A percentile compares a stretch with the other conserved stretches of the same genome.
phyloP scores from a whole-genome alignment of 2,329 filamentous ascomycete species.

The Monilinia polystroma region DNA sequence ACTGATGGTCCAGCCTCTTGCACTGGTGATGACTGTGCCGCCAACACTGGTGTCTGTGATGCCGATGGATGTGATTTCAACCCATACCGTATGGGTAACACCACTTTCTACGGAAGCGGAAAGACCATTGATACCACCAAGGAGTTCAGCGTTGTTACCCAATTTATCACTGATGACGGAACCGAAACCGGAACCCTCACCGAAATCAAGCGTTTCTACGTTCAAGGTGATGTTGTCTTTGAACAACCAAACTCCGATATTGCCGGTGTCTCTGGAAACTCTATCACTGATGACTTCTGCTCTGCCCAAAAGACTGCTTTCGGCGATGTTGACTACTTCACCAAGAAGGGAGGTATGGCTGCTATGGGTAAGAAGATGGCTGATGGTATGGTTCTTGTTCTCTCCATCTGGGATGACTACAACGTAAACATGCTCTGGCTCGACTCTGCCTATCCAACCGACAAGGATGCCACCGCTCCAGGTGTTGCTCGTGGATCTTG shows the following conservation, averaged over 20 bases:
- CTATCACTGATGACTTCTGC: constrained; percentile 48
- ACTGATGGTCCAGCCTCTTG: constrained; percentile 40
- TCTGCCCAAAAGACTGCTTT: constrained; percentile 49
- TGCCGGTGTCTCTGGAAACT: constrained; percentile 49
- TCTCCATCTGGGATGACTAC: constrained; percentile 57
- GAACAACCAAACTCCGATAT: constrained; percentile 48
- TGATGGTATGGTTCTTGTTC: constrained; percentile 59
- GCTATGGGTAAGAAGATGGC: constrained; percentile 54
- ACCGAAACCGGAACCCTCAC: constrained; percentile 51
- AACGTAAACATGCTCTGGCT: constrained; percentile 68
- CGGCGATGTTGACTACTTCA: constrained; percentile 53
- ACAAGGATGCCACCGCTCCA: background rate
- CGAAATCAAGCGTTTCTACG: constrained; percentile 55
- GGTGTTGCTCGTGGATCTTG: constrained; percentile 51
- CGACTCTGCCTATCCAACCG: constrained; percentile 43
- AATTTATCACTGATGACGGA: constrained; percentile 53
- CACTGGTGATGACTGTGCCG: constrained; percentile 11
- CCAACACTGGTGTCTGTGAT: constrained; percentile 46
- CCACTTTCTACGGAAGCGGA: constrained; percentile 54
- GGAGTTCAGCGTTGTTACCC: constrained; percentile 57
- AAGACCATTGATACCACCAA: constrained; percentile 52
- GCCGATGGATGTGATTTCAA: constrained; percentile 61
- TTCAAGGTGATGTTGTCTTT: constrained; percentile 51
- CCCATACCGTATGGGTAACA: constrained; percentile 55
- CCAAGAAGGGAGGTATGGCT: constrained; percentile 53